Percentiles rank a stretch among this genome's conserved stretches.
Evolutionary conservation across 495 filamentous ascomycete species (phyloP).

Genomic region (Penicillium parvum): DNA sequence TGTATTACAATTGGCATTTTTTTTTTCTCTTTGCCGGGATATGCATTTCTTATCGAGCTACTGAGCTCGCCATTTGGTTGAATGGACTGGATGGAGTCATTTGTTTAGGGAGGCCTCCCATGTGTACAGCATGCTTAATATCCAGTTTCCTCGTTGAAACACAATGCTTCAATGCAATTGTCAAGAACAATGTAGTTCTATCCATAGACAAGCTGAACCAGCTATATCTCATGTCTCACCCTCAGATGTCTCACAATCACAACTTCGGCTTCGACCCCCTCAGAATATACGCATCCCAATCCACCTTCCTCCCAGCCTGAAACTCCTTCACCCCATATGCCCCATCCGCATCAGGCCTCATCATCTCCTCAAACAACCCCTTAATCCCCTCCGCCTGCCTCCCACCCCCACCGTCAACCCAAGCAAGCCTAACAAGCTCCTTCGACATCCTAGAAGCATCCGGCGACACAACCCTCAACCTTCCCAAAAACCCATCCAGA

Average conservation of each 20-base stretch:
- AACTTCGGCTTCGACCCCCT: background rate
- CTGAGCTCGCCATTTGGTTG: conserved; percentile 1
- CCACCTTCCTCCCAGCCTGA: conserved; percentile 13
- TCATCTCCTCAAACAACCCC: conserved; percentile 18
- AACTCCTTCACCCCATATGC: conserved; percentile 20
- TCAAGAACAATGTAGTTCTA: too few species aligned
- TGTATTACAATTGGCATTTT: conserved; percentile 4
- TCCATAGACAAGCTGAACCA: too few species aligned
- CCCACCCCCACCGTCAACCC: conserved; percentile 14
- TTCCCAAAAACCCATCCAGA: conserved; percentile 9
- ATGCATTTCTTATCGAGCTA: conserved; percentile 14
- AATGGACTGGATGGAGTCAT: background rate
- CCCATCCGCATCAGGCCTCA: conserved; percentile 17
- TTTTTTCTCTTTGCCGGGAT: conserved; percentile 1
- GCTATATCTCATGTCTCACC: too few species aligned
- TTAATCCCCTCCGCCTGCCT: conserved; percentile 16
- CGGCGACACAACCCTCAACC: conserved; percentile 13
- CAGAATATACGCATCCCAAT: conserved; percentile 16
- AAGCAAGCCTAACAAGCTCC: conserved; percentile 20
- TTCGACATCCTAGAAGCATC: conserved; percentile 23
- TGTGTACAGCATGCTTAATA: conserved; percentile 17
- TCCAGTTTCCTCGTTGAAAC: conserved; percentile 9
- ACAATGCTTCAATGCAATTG: too few species aligned
- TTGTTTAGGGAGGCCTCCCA: conserved; percentile 6
- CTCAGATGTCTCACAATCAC: background rate